Base-by-base conservation (phyloP, 257 asterid species). In the Primulina eburnea region DNA sequence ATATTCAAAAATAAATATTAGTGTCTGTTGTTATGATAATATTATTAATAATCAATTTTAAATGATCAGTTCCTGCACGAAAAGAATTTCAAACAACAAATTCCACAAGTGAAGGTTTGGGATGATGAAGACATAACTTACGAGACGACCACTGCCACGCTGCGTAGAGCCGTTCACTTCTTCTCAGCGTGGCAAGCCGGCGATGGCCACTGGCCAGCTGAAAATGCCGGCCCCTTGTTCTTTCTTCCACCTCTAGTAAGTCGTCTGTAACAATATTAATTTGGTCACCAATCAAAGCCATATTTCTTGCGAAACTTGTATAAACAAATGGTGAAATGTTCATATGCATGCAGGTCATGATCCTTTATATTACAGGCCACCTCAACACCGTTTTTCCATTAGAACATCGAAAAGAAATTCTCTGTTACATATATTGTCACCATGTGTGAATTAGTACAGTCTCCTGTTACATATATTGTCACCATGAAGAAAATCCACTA, bases 141-240 rank as follows among this genome's bases (percentile, higher is more conserved):
- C 43, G 77, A 66, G 21, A 40, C 55, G 9, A 71, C 67, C 14
- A 58, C 77, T 5, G 64, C 63, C 29, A 35, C 83, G 24, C 43
- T 82, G 59, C 75, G 67, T 18, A 75, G 89, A 70, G 82, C 82
- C 3, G 83, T 79, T 10, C 71, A 73, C 21, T 84, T 81, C 77
- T 82, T 77, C 64, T 77, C 83, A 5, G 89, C 89, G 6, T 78
- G 82, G 78, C 89, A 84, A 67, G 86, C 86, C 21, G 57, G 28
- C 24, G 89, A 84, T 71, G 89, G 89, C 32, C 87, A 84, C 55
- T 84, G 89, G 89, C 85, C 89, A 1, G 85, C 89, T 7, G 89
- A 79, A 75, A 84, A 79, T 59, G 85, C 85, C 8, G 87, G 89
- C 47, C 85, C 89, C 47, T 29, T 84, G 28, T 84, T 77, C 79